Percentiles rank a stretch among this genome's conserved stretches.
phyloP scores from a whole-genome alignment of 2,329 filamentous ascomycete genomes.

The Rutstroemia sydowiana region DNA sequence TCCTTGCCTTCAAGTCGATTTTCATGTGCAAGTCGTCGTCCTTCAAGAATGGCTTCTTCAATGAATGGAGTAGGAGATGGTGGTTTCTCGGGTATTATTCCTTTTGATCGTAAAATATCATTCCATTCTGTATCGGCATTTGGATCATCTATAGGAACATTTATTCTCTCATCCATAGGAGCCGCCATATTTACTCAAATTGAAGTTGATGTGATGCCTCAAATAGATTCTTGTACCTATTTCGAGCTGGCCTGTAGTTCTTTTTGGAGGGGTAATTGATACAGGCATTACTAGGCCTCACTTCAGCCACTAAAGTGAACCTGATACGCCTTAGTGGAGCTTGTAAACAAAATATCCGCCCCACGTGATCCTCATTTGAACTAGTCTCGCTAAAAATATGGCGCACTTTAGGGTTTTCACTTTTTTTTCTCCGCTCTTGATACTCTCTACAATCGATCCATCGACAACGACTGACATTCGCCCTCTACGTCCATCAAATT shows the following conservation, averaged over 20 bases:
- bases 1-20: conserved; percentile 92
- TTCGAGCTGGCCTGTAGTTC: not conserved
- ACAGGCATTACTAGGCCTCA: not conserved
- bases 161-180: conserved; percentile 55
- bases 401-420: conserved; percentile 11
- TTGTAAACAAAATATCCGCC: no score
- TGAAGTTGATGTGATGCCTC: not conserved
- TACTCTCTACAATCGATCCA: conserved; percentile 15
- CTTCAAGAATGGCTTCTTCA: conserved; percentile 85
- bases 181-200: conserved; percentile 44
- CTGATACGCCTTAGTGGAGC: no score
- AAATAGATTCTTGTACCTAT: not conserved
- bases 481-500: conserved; percentile 30
- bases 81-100: conserved; percentile 94
- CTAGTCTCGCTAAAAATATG: conserved; percentile 11
- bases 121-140: conserved; percentile 99
- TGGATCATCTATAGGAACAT: conserved; percentile 86
- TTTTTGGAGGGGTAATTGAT: not conserved
- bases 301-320: not conserved
- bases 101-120: conserved; percentile 94
- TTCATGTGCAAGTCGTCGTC: conserved; percentile 75
- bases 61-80: conserved; percentile 94
- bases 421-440: conserved; percentile 13
- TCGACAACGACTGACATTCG: conserved; percentile 31
- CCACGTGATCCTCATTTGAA: conserved; percentile 13